These are phyloP conservation scores for Coemansia sp. DNA, from an alignment of 192 early-diverging fungal genomes.

Conservation along the genomic window DNA sequence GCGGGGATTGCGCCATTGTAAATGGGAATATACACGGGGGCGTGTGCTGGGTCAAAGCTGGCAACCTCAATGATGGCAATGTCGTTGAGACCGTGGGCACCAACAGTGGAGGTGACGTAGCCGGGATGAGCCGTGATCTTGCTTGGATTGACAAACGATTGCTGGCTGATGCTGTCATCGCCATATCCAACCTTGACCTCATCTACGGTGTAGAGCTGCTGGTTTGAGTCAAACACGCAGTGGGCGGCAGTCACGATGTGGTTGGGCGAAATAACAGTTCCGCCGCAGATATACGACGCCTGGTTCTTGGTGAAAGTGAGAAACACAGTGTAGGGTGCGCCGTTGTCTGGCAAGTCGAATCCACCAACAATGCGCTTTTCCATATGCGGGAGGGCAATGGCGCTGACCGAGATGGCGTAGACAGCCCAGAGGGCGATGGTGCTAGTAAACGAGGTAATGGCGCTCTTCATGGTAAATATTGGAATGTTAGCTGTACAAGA, in stretches of 20 bases:
- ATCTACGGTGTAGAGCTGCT: conserved; percentile 1
- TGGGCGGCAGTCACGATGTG: conserved; percentile 30
- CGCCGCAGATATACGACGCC: conserved; percentile 15
- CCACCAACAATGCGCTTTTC: conserved; percentile 25
- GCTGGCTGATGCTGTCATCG: conserved; percentile 9
- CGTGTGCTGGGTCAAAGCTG: neutral
- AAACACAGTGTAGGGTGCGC: conserved; percentile 11
- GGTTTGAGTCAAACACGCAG: conserved; percentile 5
- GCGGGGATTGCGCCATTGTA: conserved; percentile 6
- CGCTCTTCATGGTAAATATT: neutral
- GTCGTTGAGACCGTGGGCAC: conserved; percentile 10
- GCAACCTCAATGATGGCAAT: conserved; percentile 20
- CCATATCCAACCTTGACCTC: conserved; percentile 14
- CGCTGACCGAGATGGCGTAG: conserved; percentile 2
- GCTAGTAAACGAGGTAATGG: conserved; percentile 3
- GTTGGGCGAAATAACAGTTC: conserved; percentile 21
- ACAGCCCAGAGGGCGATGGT: neutral
- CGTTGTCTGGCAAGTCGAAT: neutral
- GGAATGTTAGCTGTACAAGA: neutral
- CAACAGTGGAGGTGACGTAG: neutral
- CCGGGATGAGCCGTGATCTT: conserved; percentile 13
- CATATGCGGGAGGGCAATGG: conserved; percentile 11
- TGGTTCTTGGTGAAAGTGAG: neutral
- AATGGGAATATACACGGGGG: conserved; percentile 2
- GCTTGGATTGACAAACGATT: neutral